phyloP scores from a whole-genome alignment of 331 rosid species.

The Acacia concinna region DNA sequence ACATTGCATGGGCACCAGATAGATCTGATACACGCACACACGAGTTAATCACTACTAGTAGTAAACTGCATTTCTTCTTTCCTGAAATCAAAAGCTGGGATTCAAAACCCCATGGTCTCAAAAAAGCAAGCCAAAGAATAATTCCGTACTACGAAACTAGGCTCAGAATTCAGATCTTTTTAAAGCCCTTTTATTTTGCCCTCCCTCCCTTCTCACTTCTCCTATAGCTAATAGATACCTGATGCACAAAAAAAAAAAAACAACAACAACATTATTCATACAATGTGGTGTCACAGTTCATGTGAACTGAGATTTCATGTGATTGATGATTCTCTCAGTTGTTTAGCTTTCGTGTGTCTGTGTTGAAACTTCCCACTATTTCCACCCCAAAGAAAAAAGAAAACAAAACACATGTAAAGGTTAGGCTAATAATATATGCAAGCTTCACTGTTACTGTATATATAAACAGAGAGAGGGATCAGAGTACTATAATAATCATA shows the following conservation, averaged over 20 bases:
- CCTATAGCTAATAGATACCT: background rate
- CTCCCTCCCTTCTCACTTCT: background rate
- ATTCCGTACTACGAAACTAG: slow-evolving; percentile 43
- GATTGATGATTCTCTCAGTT: slow-evolving; percentile 16
- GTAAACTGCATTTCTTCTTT: slow-evolving; percentile 12
- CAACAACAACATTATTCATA: background rate
- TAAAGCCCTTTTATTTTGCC: slow-evolving; percentile 30
- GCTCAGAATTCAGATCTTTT: slow-evolving; percentile 39
- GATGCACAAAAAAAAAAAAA: background rate
- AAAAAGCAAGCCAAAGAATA: slow-evolving; percentile 39
- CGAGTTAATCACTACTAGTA: slow-evolving; percentile 2
- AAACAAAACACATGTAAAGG: background rate
- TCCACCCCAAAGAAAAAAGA: background rate
- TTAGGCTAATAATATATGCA: background rate
- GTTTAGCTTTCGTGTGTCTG: slow-evolving; percentile 40
- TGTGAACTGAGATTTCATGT: slow-evolving; percentile 34
- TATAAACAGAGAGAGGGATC: background rate
- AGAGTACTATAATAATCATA: slow-evolving; percentile 29
- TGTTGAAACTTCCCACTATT: slow-evolving; percentile 43
- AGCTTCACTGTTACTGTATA: background rate
- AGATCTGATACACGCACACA: background rate
- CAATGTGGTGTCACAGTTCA: slow-evolving; percentile 51
- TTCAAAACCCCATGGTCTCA: slow-evolving; percentile 17
- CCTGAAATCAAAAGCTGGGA: slow-evolving; percentile 2
- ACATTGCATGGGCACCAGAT: slow-evolving; percentile 23